Conservation (phyloP, 2,329 filamentous ascomycete species). For the Claviceps humidiphila region DNA sequence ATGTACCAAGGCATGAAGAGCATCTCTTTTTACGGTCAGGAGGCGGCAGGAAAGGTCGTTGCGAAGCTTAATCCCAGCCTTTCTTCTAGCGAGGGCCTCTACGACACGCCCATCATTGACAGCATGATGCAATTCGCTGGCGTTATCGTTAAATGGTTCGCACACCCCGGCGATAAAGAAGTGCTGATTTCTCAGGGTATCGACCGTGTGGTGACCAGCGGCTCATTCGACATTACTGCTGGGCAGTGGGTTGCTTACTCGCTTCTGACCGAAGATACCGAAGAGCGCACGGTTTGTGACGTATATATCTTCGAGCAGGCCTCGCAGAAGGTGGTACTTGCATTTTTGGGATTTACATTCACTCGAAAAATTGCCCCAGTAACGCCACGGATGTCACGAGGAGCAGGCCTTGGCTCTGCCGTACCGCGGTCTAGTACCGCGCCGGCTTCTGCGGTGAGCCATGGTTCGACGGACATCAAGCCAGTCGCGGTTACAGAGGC, state of each 20-base stretch:
- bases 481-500: neutral
- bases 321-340: neutral
- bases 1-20: constrained; percentile 1
- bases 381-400: neutral
- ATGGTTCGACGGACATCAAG: too few relatives aligned
- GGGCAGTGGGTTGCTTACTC: neutral
- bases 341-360: neutral
- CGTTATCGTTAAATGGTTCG: neutral
- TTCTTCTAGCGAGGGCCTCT: neutral
- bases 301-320: neutral
- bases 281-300: neutral
- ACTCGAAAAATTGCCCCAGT: neutral
- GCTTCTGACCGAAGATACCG: neutral
- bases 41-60: neutral
- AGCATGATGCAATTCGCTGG: neutral
- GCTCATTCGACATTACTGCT: neutral
- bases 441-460: neutral
- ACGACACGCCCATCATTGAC: neutral
- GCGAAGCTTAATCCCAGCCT: neutral
- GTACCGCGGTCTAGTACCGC: neutral
- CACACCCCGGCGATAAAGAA: neutral
- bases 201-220: neutral
- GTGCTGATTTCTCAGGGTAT: neutral
- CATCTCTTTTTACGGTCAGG: neutral
- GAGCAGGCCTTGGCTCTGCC: neutral